These are phyloP conservation scores for Ceratonia siliqua DNA, from an alignment of 306 rosid genomes.

Conservation along the genomic window DNA sequence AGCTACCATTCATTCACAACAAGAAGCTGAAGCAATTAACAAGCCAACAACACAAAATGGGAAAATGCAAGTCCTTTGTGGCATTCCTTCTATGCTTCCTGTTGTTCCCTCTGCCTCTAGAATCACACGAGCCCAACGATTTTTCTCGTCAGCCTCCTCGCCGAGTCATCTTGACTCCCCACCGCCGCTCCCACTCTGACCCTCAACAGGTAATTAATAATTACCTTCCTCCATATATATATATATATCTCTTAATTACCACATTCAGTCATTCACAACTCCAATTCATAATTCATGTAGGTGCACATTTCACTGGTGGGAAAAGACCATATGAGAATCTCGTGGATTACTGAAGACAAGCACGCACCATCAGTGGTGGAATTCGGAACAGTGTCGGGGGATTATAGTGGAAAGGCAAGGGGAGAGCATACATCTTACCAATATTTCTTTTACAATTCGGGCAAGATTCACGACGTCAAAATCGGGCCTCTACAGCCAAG, in stretches of 20 bases:
- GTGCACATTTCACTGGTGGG: conserved; percentile 72
- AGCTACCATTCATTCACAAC: not conserved
- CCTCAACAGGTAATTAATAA: conserved; percentile 62
- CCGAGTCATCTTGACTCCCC: conserved; percentile 35
- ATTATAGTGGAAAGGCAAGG: conserved; percentile 31
- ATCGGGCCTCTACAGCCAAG: conserved; percentile 37
- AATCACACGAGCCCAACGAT: conserved; percentile 24
- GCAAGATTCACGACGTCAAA: conserved; percentile 34
- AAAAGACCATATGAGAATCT: conserved; percentile 52
- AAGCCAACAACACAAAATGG: not conserved
- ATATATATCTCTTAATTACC: too few relatives aligned
- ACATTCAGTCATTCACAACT: not conserved
- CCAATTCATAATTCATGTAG: conserved; percentile 26
- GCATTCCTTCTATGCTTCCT: conserved; percentile 23
- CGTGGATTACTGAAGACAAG: conserved; percentile 62
- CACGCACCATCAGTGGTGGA: conserved; percentile 38
- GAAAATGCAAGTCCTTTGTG: not conserved
- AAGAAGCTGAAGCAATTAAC: not conserved
- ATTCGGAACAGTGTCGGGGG: conserved; percentile 34
- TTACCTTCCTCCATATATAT: too few relatives aligned
- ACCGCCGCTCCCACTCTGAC: conserved; percentile 37
- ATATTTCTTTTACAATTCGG: conserved; percentile 33
- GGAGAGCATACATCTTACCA: conserved; percentile 32
- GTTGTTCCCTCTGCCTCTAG: conserved; percentile 29
- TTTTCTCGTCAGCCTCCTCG: conserved; percentile 44